phyloP scores from a whole-genome alignment of 163 green algal genomes.

The Scenedesmus sp. region DNA sequence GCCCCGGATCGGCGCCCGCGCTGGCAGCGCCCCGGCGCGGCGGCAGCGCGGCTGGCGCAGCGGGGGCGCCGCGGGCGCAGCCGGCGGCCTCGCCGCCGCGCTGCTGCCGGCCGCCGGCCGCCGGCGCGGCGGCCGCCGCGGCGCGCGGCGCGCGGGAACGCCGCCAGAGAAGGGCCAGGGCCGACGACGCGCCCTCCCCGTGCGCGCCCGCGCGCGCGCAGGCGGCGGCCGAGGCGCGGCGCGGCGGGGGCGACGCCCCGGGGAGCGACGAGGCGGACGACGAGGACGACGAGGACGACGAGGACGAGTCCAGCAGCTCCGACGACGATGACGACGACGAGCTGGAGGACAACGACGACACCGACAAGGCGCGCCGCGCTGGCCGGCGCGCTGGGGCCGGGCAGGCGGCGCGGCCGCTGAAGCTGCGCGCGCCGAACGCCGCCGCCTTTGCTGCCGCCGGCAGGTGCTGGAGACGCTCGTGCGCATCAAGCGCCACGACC shows the following conservation, averaged over 20 bases:
- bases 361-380: constrained; percentile 42
- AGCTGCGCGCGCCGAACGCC: neutral
- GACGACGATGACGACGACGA: constrained; percentile 41
- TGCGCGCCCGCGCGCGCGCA: neutral
- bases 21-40: too few species aligned
- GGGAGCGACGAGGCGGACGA: neutral
- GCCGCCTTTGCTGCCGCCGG: neutral
- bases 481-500: constrained; percentile 67
- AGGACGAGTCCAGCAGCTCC: constrained; percentile 9
- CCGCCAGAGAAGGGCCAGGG: too few species aligned
- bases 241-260: too few species aligned
- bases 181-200: neutral
- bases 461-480: constrained; percentile 73
- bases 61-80: too few species aligned
- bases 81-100: neutral
- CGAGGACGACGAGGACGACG: neutral
- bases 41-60: too few species aligned
- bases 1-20: too few species aligned
- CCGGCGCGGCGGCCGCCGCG: too few species aligned
- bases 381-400: neutral
- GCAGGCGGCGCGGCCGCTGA: too few species aligned
- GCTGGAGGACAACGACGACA: constrained; percentile 26
- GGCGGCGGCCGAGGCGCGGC: constrained; percentile 16
- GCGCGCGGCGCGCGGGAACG: too few species aligned
- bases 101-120: too few species aligned